These are phyloP conservation scores for Colletotrichum cuscutae DNA, from an alignment of 2,329 filamentous ascomycete species.

Conservation along the genomic window DNA sequence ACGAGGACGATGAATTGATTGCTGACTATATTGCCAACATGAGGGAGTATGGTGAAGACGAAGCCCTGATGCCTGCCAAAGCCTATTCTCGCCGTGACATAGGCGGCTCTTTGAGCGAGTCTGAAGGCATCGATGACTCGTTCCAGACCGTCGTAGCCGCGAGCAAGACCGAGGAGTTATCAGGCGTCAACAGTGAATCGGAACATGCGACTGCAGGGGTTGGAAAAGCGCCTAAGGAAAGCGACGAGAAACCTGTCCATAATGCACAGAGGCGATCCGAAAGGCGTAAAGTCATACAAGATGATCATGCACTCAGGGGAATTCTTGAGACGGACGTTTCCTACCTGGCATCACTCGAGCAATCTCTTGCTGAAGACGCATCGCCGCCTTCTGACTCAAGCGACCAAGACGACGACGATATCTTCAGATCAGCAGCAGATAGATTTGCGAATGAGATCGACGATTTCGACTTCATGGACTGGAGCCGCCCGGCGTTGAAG, in stretches of 20 bases:
- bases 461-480: conserved; percentile 88
- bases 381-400: not conserved
- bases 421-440: conserved; percentile 11
- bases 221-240: not conserved
- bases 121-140: conserved; percentile 40
- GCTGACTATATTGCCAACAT: conserved; percentile 80
- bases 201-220: not conserved
- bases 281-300: not conserved
- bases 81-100: conserved; percentile 55
- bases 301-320: not conserved
- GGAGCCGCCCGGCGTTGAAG: conserved; percentile 74
- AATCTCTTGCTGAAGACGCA: not conserved
- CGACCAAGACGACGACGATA: conserved; percentile 26
- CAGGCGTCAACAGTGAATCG: not conserved
- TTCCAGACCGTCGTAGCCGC: not conserved
- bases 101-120: conserved; percentile 38
- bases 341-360: not conserved
- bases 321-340: conserved; percentile 7
- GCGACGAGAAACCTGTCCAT: not conserved
- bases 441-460: conserved; percentile 55
- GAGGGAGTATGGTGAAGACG: conserved; percentile 60
- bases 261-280: not conserved
- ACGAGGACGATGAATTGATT: conserved; percentile 66
- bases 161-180: not conserved
- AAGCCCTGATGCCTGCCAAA: conserved; percentile 72